Base-by-base conservation (phyloP, 331 rosid genomes). In the Malus hybrid region DNA sequence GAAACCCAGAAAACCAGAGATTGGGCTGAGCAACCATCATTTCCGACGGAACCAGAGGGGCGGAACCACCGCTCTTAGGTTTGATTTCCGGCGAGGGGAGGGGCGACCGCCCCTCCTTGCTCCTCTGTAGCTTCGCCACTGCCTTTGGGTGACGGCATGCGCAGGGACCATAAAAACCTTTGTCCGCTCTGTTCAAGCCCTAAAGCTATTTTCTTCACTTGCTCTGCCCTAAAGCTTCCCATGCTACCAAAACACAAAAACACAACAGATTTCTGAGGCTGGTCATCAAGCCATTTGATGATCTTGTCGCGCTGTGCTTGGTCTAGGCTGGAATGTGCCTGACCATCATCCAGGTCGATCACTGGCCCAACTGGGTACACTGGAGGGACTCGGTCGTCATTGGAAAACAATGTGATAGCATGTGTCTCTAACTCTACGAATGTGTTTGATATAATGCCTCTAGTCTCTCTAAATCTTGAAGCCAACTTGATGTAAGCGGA, bases 221-320 rank as follows among this genome's bases (percentile, higher is more conserved):
- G 96, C 65, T 86, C 76, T 74, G 79, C 77, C 34, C 30, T 79
- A 60, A 90, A 88, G 65, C 83, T 83, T 73, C 93, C 96, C 85
- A 63, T 73, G 77, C 93, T 90, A 18, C 96, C 96, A 78, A 90
- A 90, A 67, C 96, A 90, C 2, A 90, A 84, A 71, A 79, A 85
- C 42, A 90, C 84, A 42, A 90, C 93, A 4, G 91, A 84, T 2
- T 24, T 76, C n/a, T 10, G 10, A 34, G 89, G 88, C 33, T 86
- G 96, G 34, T 73, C 71, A 68, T 88, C 89, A 39, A 90, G 87
- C 96, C 96, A 90, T 61, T 70, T 81, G 65, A 88, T 73, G 68
- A 88, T 84, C n/a, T 2, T 70, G 19, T 79, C 84, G 62, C 65
- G 87, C 8, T 84, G 87, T 22, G 64, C 50, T 72, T 74, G 81